Evolutionary conservation across 2,329 filamentous ascomycete species (phyloP).

Genomic region (Pestalotiopsis sp.): DNA sequence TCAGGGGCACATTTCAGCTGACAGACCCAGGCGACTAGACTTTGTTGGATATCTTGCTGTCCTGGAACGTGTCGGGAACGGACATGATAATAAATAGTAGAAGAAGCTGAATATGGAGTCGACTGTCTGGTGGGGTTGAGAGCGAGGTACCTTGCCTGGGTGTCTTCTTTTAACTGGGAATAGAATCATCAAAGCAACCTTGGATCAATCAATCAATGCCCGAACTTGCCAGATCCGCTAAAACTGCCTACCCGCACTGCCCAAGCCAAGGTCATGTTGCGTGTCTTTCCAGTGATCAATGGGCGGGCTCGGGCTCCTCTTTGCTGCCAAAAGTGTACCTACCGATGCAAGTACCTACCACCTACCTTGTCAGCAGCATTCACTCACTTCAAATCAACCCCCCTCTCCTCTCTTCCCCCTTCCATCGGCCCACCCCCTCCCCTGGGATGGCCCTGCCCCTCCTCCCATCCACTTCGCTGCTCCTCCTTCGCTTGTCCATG

Average conservation of each 20-base stretch:
- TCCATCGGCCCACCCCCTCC: not conserved
- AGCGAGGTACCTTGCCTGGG: not conserved
- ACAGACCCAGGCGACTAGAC: not conserved
- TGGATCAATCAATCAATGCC: not conserved
- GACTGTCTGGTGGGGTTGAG: not conserved
- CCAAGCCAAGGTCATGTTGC: not conserved
- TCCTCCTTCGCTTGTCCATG: constrained; percentile 9
- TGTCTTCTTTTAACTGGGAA: not conserved
- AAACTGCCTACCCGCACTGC: not conserved
- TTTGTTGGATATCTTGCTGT: not conserved
- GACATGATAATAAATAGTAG: not conserved
- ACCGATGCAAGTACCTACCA: not conserved
- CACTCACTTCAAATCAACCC: not conserved
- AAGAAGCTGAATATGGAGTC: not conserved
- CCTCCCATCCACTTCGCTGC: not conserved
- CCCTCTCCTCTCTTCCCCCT: not conserved
- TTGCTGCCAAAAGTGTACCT: not conserved
- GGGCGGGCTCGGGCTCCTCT: not conserved
- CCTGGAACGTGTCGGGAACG: not conserved
- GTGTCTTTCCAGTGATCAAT: not conserved
- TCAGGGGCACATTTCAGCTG: not conserved
- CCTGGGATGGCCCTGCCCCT: not conserved
- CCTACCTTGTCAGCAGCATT: not conserved
- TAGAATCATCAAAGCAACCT: not conserved
- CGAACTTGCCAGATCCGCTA: not conserved